Evolutionary conservation across 2,329 filamentous ascomycete genomes (phyloP), one percentile per base, ranked within the genome.

Genomic region (Xylariaceae sp.): DNA sequence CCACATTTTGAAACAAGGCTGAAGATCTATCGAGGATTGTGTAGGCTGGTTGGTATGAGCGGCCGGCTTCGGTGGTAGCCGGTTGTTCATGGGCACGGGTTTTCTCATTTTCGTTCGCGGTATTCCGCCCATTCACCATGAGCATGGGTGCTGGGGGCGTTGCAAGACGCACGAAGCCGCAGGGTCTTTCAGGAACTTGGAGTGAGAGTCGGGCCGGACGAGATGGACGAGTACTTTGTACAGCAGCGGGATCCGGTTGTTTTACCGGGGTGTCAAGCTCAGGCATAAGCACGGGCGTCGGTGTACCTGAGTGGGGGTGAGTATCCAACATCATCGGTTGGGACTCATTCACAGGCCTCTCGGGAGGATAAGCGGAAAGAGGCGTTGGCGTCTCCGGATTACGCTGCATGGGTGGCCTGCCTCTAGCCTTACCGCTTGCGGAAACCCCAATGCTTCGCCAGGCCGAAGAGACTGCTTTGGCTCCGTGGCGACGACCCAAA

Each of bases 401-500:
- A 63, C 74, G 80, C 63, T 86, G 88, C 53, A 85, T 87, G 0
- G 89, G 89, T 42, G 91, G 91, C 56, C 91, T 78, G 5, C 91
- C 91, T 60, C 91, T 78, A 11, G 87, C 78, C 68, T 91, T 95
- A 1, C 86, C 85, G 3, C 78, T 81, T 1, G 81, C 74, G 9
- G 83, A 76, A 40, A 78, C 76, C 12, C 81, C 81, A 55, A 80
- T 82, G 59, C 83, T 83, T 53, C 87, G 84, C 91, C 91, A 96
- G 0, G 91, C 91, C 7, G 91, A 96, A 0, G 91, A 96, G 0
- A 96, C 89, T 5, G 89, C 90, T 65, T 83, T 83, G 0, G 90
- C 88, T 0, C 91, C 91, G 68, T 95, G 88, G 3, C 89, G 81
- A 53, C 86, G 77, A 52, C 80, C 68, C 0, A 69, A 71, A 4